Percentiles rank a stretch among this genome's conserved stretches.
phyloP scores from a whole-genome alignment of 2,329 filamentous ascomycete species.

The Hymenoscyphus fraxineus region DNA sequence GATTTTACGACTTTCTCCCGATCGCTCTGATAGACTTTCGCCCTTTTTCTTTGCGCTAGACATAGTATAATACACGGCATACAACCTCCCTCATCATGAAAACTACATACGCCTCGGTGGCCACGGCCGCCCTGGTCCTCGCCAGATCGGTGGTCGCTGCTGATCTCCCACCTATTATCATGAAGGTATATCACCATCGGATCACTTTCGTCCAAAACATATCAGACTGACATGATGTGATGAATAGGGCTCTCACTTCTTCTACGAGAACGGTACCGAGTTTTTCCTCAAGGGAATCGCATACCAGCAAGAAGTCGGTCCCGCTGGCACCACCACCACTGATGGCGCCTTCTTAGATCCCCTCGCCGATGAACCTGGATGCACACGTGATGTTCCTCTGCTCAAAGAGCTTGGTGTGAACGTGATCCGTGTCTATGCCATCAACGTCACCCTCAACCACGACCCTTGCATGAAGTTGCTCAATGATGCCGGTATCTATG shows the following conservation, averaged over 20 bases:
- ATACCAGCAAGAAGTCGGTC: constrained; percentile 78
- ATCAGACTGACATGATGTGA: background rate
- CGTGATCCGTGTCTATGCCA: constrained; percentile 90
- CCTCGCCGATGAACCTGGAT: constrained; percentile 65
- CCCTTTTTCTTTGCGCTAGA: background rate
- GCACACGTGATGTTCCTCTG: constrained; percentile 81
- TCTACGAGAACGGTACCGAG: constrained; percentile 61
- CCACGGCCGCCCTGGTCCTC: constrained; percentile 45
- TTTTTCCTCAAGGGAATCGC: constrained; percentile 94
- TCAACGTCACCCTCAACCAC: constrained; percentile 78
- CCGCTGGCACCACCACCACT: constrained; percentile 48
- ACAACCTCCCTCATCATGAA: constrained; percentile 40
- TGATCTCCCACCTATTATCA: constrained; percentile 52
- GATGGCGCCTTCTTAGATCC: constrained; percentile 70
- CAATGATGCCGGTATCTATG: constrained; percentile 88
- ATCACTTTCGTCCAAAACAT: background rate
- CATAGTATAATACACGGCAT: constrained; percentile 3
- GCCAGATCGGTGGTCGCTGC: constrained; percentile 48
- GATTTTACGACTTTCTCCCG: background rate
- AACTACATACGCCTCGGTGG: constrained; percentile 47
- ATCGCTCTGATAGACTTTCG: background rate
- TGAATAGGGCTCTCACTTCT: constrained; percentile 35
- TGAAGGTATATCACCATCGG: constrained; percentile 35
- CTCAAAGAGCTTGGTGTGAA: constrained; percentile 80
- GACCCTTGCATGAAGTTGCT: constrained; percentile 75